phyloP scores from a whole-genome alignment of 192 early-diverging fungal species.

The Podochytrium sp. region DNA sequence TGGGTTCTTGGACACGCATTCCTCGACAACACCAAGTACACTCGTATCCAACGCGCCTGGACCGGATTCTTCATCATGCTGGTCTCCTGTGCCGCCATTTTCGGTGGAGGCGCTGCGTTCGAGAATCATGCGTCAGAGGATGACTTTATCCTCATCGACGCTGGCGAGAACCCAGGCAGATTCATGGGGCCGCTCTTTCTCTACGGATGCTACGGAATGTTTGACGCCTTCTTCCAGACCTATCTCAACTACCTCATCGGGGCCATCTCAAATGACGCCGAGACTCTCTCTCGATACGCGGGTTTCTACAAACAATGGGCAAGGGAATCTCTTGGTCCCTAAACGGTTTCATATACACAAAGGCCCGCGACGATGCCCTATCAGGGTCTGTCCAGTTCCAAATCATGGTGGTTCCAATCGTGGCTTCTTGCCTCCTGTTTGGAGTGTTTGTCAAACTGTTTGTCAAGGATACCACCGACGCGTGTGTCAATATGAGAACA shows the following conservation, averaged over 20 bases:
- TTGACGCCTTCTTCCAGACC: constrained; percentile 79
- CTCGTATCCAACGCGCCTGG: constrained; percentile 64
- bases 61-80: constrained; percentile 58
- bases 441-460: too few species aligned
- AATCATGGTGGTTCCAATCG: too few species aligned
- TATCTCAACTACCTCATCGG: too few species aligned
- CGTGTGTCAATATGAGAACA: too few species aligned
- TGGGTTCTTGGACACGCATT: constrained; percentile 61
- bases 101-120: constrained; percentile 62
- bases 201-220: constrained; percentile 72
- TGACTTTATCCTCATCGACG: constrained; percentile 24
- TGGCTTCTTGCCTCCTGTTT: too few species aligned
- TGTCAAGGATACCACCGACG: too few species aligned
- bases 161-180: constrained; percentile 36
- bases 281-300: constrained; percentile 34
- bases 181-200: constrained; percentile 61
- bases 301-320: constrained; percentile 84
- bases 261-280: constrained; percentile 75
- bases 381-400: too few species aligned
- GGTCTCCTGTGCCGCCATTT: constrained; percentile 58
- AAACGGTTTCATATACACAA: not conserved
- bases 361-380: too few species aligned
- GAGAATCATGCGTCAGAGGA: constrained; percentile 58
- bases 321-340: constrained; percentile 64
- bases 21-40: constrained; percentile 58